These are phyloP conservation scores for Polytrichum formosum DNA, from an alignment of 225 moss, liverwort and hornwort species.

Conservation along the genomic window DNA sequence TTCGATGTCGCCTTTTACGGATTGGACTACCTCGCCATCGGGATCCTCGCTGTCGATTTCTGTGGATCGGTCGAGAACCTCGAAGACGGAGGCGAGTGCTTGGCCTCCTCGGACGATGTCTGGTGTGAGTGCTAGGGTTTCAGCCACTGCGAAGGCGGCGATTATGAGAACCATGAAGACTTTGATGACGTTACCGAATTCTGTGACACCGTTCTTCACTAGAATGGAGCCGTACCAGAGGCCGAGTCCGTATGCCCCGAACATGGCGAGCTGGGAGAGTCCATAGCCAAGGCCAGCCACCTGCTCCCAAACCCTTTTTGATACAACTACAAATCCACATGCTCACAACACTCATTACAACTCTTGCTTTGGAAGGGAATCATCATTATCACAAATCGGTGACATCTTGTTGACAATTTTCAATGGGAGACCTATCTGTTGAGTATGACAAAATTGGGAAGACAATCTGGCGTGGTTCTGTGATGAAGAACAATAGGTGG, in stretches of 20 bases:
- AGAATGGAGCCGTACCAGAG: constrained; percentile 55
- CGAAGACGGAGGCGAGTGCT: constrained; percentile 43
- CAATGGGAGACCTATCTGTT: neutral
- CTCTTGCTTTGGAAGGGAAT: neutral
- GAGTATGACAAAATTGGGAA: neutral
- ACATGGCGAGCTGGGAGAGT: constrained; percentile 49
- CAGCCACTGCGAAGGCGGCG: constrained; percentile 52
- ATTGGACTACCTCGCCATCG: constrained; percentile 26
- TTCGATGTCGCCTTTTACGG: constrained; percentile 43
- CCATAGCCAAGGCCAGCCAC: constrained; percentile 53
- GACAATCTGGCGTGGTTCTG: neutral
- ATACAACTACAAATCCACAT: neutral
- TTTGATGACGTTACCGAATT: constrained; percentile 50
- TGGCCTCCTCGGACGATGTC: constrained; percentile 48
- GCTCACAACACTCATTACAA: neutral
- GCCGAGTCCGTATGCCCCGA: constrained; percentile 47
- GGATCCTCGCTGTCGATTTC: constrained; percentile 35
- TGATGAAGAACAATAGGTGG: neutral
- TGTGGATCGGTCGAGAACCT: constrained; percentile 43
- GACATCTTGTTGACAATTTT: too few relatives aligned
- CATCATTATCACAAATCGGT: neutral
- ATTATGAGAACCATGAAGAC: constrained; percentile 62
- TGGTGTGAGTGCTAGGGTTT: constrained; percentile 51
- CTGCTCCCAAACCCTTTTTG: constrained; percentile 22
- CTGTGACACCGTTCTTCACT: constrained; percentile 41